Evolutionary conservation across 2,329 filamentous ascomycete genomes (phyloP).

Genomic region (Paracoccidioides brasiliensis): DNA sequence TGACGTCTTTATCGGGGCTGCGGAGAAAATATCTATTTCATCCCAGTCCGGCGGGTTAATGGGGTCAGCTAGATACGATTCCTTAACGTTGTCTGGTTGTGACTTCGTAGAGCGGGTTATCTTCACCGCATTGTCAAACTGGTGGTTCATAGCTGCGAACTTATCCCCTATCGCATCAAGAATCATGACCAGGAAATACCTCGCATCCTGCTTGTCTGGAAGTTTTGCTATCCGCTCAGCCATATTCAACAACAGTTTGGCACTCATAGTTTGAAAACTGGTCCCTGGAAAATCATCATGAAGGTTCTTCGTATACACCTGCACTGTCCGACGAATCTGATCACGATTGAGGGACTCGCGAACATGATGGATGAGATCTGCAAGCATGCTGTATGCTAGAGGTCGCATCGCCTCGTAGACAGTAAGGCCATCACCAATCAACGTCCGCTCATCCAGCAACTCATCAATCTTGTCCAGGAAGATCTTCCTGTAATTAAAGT

Average conservation of each 20-base stretch:
- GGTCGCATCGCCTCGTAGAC: slow-evolving; percentile 95
- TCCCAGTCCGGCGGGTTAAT: slow-evolving; percentile 84
- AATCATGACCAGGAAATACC: slow-evolving; percentile 94
- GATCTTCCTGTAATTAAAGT: slow-evolving; percentile 94
- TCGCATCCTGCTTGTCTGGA: slow-evolving; percentile 82
- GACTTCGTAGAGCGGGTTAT: slow-evolving; percentile 65
- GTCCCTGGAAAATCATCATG: slow-evolving; percentile 94
- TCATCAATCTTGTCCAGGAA: slow-evolving; percentile 93
- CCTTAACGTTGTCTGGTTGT: slow-evolving; percentile 51
- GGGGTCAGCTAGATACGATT: slow-evolving; percentile 75
- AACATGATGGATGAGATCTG: slow-evolving; percentile 94
- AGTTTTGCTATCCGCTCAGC: slow-evolving; percentile 94
- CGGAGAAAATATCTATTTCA: slow-evolving; percentile 92
- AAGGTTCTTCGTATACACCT: slow-evolving; percentile 92
- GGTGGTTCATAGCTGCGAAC: slow-evolving; percentile 93
- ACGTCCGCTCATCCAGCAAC: slow-evolving; percentile 78
- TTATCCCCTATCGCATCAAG: slow-evolving; percentile 96
- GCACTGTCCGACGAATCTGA: slow-evolving; percentile 89
- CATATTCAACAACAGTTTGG: slow-evolving; percentile 93
- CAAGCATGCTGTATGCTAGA: slow-evolving; percentile 94
- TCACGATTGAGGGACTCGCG: slow-evolving; percentile 75
- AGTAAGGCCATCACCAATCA: slow-evolving; percentile 91
- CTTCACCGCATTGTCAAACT: slow-evolving; percentile 91
- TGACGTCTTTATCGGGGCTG: slow-evolving; percentile 89
- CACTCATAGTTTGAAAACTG: slow-evolving; percentile 99